phyloP scores from a whole-genome alignment of 345 rosid genomes.

The Anacardium occidentale region DNA sequence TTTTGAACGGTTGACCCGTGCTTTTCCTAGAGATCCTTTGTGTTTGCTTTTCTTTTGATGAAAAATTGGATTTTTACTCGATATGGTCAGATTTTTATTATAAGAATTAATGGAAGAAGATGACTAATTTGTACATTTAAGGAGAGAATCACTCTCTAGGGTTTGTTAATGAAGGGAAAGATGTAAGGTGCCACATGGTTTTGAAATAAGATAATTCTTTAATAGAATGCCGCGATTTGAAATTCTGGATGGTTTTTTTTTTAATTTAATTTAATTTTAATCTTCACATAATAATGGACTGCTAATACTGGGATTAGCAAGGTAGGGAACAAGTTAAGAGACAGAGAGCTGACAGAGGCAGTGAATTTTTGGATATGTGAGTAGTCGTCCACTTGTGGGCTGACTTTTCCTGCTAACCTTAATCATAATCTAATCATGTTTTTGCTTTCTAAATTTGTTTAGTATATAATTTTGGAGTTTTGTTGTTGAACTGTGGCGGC shows the following conservation, averaged over 20 bases:
- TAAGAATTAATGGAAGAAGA: too few species aligned
- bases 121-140: too few species aligned
- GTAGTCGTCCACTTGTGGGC: slow-evolving; percentile 84
- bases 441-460: slow-evolving; percentile 47
- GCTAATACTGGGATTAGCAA: slow-evolving; percentile 7
- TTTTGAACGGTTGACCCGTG: slow-evolving; percentile 44
- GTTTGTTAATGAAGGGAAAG: slow-evolving; percentile 9
- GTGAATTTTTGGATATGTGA: slow-evolving; percentile 78
- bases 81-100: not conserved
- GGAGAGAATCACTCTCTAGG: too few species aligned
- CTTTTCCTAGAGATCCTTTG: slow-evolving; percentile 14
- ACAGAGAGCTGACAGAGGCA: slow-evolving; percentile 85
- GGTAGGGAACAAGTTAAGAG: slow-evolving; percentile 27
- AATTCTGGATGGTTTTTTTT: not conserved
- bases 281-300: not conserved
- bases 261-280: not conserved
- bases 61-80: slow-evolving; percentile 1
- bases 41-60: slow-evolving; percentile 23
- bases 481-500: slow-evolving; percentile 82
- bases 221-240: not conserved
- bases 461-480: slow-evolving; percentile 61
- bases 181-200: slow-evolving; percentile 9
- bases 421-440: slow-evolving; percentile 96
- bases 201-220: not conserved
- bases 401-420: slow-evolving; percentile 72